Conservation (phyloP, 1,284 basidiomycete genomes). For the Puccinia hordei region DNA sequence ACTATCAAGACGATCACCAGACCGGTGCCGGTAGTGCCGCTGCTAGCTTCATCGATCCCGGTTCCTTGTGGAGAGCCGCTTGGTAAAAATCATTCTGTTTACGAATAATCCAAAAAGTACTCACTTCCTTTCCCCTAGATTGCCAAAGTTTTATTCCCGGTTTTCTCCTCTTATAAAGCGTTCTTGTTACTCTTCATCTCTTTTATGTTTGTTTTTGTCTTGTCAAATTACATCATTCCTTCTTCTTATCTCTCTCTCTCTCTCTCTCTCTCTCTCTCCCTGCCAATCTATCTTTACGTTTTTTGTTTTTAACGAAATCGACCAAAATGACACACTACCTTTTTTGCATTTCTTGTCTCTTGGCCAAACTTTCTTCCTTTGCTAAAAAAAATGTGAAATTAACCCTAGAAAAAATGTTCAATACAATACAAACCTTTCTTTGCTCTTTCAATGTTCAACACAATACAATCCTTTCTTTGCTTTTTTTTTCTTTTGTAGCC, state of each 20-base stretch:
- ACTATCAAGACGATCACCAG: not conserved
- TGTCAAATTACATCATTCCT: slow-evolving; percentile 2
- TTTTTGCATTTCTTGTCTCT: not conserved
- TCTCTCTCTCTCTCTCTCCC: too few relatives aligned
- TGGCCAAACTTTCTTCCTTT: not conserved
- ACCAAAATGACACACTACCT: not conserved
- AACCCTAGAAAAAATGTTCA: too few relatives aligned
- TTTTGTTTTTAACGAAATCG: not conserved
- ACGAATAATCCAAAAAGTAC: not conserved
- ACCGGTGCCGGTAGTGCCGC: not conserved
- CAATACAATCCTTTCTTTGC: too few relatives aligned
- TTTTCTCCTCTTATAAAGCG: too few relatives aligned
- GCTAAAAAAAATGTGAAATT: too few relatives aligned
- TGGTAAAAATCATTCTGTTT: slow-evolving; percentile 13
- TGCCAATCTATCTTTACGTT: not conserved
- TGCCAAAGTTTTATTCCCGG: too few relatives aligned
- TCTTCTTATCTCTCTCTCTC: too few relatives aligned
- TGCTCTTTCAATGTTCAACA: too few relatives aligned
- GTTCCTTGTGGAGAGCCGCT: slow-evolving; percentile 36
- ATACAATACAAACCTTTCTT: too few relatives aligned
- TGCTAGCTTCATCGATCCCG: slow-evolving; percentile 36
- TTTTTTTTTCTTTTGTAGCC: too few relatives aligned
- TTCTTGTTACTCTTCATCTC: too few relatives aligned
- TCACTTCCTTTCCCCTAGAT: not conserved
- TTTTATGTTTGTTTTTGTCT: too few relatives aligned